A percentile compares a stretch with the other conserved stretches of the same genome.
Conservation (phyloP, 73 alveolate genomes). For the Diophrys appendiculata region DNA sequence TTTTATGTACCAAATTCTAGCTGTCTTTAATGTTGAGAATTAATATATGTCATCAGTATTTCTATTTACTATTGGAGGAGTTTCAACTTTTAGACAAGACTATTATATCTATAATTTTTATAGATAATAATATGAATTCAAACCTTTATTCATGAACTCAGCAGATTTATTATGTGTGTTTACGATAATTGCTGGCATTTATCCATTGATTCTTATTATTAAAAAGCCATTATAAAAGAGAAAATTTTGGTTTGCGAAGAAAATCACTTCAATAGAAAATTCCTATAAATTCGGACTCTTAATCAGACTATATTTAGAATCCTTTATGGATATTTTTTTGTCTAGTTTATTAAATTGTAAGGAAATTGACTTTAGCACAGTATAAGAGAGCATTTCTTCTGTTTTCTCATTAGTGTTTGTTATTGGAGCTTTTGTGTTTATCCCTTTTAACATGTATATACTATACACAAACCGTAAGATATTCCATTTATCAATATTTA, state of each 20-base stretch:
- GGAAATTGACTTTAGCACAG: background rate
- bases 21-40: background rate
- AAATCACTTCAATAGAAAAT: too few relatives aligned
- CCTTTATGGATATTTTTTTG: background rate
- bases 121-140: background rate
- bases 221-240: too few relatives aligned
- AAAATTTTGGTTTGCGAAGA: too few relatives aligned
- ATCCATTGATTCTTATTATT: background rate
- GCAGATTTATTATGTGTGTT: background rate
- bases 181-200: background rate
- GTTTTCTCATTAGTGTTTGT: background rate
- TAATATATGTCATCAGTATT: background rate
- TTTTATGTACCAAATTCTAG: background rate
- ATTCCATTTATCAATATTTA: background rate
- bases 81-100: background rate
- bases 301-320: background rate
- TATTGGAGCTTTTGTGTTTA: background rate
- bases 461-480: background rate
- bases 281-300: background rate
- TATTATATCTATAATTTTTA: too few relatives aligned
- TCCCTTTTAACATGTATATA: background rate
- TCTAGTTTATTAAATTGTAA: background rate
- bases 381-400: background rate
- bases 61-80: background rate
- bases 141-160: background rate